Evolutionary conservation across 2,329 filamentous ascomycete species (phyloP), one percentile per base, ranked within the genome.

Genomic region (Colletotrichum sp.): DNA sequence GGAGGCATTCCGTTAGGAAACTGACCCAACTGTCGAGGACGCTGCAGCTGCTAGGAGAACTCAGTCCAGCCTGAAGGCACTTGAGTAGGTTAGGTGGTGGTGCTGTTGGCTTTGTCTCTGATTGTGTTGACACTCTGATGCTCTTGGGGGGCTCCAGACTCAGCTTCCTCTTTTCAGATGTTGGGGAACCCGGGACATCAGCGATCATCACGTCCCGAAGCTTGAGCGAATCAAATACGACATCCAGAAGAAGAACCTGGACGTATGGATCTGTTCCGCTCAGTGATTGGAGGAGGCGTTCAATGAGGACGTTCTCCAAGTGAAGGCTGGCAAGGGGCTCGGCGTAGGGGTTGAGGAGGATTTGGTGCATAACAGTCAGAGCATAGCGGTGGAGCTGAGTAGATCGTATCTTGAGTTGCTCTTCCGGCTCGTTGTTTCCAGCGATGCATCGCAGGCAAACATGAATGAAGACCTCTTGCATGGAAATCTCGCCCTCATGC

Each of bases 11-110:
- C 6, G 92, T 91, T 9, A 99, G 88, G 78, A 99, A 96, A 34
- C 91, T 89, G 12, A 98, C 92, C 97, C 97, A 99, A 81, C 95
- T 96, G 79, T 98, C 96, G 43, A 99, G 87, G 7, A 97, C 93
- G 10, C 92, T 88, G 7, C 95, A 92, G 78, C 95, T 96, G 69
- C 89, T 92, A 4, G 90, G 82, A 5, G 95, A 94, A 70, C 94
- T 92, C 65, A 99, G 93, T 0, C 96, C 97, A 61, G 92, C 91
- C 76, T 95, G 93, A 14, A 99, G 88, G 81, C 95, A 98, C 77
- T 94, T 93, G n/a, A 97, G 89, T n/a, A 99, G 85, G 43, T 93
- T 87, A 18, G 91, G 86, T 4, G 94, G 92, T 24, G 95, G 94
- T 5, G 93, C 90, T 32, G 81, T 81, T 58, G 68, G 80, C 38